phyloP scores from a whole-genome alignment of 371 early-diverging fungal genomes.

The Lichtheimia ornata region DNA sequence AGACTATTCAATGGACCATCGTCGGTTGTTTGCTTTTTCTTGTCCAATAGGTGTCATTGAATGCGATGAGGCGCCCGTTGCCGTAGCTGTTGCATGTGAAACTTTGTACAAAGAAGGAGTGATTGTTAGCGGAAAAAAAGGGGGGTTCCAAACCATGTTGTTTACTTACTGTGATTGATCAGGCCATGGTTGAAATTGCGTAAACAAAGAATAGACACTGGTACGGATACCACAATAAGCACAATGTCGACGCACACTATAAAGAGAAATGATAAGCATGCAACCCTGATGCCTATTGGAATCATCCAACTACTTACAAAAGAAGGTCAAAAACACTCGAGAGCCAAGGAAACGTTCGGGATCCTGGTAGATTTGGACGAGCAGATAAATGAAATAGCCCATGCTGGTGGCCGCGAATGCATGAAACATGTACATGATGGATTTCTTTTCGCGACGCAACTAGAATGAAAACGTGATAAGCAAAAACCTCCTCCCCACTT shows the following conservation, averaged over 20 bases:
- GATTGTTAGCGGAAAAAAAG: not conserved
- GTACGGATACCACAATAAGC: constrained; percentile 33
- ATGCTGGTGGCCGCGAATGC: constrained; percentile 53
- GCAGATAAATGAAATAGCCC: constrained; percentile 75
- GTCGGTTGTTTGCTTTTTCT: constrained; percentile 21
- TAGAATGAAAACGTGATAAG: constrained; percentile 6
- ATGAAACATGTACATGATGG: constrained; percentile 61
- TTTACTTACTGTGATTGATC: constrained; percentile 36
- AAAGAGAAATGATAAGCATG: not conserved
- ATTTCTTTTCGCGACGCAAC: constrained; percentile 53
- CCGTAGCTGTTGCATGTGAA: constrained; percentile 23
- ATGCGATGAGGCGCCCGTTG: constrained; percentile 13
- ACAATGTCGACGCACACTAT: constrained; percentile 37
- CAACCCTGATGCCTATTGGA: not conserved
- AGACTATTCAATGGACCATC: constrained; percentile 33
- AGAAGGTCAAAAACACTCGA: constrained; percentile 73
- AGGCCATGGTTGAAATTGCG: constrained; percentile 30
- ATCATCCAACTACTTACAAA: constrained; percentile 40
- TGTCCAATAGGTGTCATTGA: constrained; percentile 27
- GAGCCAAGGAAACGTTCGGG: constrained; percentile 58
- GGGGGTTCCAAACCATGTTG: not conserved
- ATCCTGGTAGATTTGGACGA: constrained; percentile 69
- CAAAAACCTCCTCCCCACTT: not conserved
- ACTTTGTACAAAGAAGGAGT: constrained; percentile 12
- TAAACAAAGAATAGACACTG: constrained; percentile 30